These are phyloP conservation scores for Metrosideros polymorpha DNA, from an alignment of 441 rosid genomes.

Conservation along the genomic window DNA sequence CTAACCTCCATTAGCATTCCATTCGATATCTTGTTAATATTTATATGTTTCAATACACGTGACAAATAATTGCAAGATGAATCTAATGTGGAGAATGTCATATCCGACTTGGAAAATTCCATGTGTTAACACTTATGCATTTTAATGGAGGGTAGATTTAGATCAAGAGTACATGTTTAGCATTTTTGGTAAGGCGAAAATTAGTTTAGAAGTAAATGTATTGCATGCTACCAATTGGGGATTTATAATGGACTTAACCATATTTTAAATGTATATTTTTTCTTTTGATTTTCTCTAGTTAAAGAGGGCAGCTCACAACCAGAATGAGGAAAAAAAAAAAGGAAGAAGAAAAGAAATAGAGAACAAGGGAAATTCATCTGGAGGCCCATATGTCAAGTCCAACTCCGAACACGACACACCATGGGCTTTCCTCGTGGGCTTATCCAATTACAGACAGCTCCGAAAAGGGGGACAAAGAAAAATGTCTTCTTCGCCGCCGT, in stretches of 20 bases:
- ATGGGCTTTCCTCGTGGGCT: background rate
- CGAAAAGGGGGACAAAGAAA: background rate
- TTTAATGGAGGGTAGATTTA: background rate
- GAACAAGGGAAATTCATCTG: background rate
- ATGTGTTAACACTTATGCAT: fast-evolving
- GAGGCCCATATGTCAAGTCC: background rate
- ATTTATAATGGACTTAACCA: background rate
- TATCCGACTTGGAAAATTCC: fast-evolving
- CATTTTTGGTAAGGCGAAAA: background rate
- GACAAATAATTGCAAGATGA: fast-evolving
- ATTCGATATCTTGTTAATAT: fast-evolving
- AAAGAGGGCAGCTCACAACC: background rate
- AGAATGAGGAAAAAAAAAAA: background rate
- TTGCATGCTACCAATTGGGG: background rate
- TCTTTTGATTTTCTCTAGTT: background rate
- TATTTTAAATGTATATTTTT: background rate
- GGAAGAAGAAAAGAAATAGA: background rate
- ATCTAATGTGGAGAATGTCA: background rate
- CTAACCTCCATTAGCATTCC: background rate
- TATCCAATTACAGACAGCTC: background rate
- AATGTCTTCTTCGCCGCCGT: background rate
- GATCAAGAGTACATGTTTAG: fast-evolving
- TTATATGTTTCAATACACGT: fast-evolving
- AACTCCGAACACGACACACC: background rate
- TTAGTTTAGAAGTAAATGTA: background rate